Percentiles rank a stretch among this genome's conserved stretches.
Conservation (phyloP, 2,329 filamentous ascomycete species). For the Aspergillus uvarum region DNA sequence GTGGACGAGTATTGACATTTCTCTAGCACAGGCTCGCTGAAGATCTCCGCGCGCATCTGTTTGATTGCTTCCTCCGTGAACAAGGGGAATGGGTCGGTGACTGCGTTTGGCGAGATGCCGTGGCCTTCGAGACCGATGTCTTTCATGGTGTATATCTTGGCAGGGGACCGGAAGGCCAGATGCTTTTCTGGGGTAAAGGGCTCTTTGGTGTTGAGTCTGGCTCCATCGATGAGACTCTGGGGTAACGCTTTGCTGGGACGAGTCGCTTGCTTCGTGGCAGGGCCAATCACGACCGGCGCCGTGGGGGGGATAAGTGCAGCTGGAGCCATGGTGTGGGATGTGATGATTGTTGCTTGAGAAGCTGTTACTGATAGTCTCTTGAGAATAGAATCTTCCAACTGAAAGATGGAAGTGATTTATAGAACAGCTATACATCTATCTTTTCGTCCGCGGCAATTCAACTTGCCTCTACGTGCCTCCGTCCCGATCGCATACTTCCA, state of each 20-base stretch:
- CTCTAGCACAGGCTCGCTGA: conserved; percentile 54
- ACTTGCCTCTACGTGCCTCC: no score
- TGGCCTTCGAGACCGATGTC: conserved; percentile 49
- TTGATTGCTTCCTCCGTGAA: conserved; percentile 61
- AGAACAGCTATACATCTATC: no score
- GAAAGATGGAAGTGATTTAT: no score
- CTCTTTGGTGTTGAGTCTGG: conserved; percentile 4
- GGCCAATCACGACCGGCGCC: conserved; percentile 10
- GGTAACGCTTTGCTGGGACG: conserved; percentile 17
- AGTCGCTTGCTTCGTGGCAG: conserved; percentile 17
- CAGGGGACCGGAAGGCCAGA: conserved; percentile 51
- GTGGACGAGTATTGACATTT: conserved; percentile 59
- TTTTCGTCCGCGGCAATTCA: no score
- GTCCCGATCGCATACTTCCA: no score
- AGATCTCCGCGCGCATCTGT: conserved; percentile 60
- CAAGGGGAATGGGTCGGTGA: conserved; percentile 62
- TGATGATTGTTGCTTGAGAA: no score
- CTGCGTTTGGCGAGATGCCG: conserved; percentile 61
- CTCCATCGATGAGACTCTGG: conserved; percentile 13
- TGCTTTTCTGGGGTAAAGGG: conserved; percentile 56
- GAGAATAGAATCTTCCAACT: no score
- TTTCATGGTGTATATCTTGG: conserved; percentile 57
- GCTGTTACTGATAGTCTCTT: no score
- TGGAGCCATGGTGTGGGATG: no score
- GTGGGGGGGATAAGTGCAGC: no score